Conservation (phyloP, 2,329 filamentous ascomycete species). For the Sporothrix inflata region DNA sequence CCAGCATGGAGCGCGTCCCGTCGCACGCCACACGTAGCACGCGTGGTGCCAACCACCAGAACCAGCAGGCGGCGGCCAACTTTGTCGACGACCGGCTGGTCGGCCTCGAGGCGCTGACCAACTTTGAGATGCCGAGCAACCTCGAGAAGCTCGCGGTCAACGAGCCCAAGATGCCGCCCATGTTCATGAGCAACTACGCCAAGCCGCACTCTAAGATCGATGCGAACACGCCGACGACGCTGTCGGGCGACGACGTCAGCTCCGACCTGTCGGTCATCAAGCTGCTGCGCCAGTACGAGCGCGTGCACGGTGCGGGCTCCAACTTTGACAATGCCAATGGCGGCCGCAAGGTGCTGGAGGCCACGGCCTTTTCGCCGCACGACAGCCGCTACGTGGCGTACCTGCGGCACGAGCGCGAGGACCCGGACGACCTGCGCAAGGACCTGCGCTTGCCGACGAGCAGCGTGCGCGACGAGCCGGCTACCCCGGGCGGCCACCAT, state of each 20-base stretch:
- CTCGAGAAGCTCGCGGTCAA: conserved; percentile 59
- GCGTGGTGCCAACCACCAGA: conserved; percentile 51
- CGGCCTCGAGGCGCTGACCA: conserved; percentile 63
- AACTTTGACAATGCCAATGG: conserved; percentile 60
- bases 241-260: conserved; percentile 56
- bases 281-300: conserved; percentile 60
- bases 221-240: conserved; percentile 57
- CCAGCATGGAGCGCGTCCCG: conserved; percentile 64
- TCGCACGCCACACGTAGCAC: conserved; percentile 68
- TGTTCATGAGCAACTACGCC: conserved; percentile 61
- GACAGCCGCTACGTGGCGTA: conserved; percentile 55
- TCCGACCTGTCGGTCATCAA: conserved; percentile 63
- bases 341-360: conserved; percentile 59
- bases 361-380: conserved; percentile 53
- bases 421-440: conserved; percentile 55
- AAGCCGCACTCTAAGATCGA: conserved; percentile 61
- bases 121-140: conserved; percentile 62
- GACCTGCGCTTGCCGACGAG: conserved; percentile 54
- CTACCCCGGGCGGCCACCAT: conserved; percentile 37
- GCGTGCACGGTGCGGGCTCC: conserved; percentile 56
- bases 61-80: conserved; percentile 46
- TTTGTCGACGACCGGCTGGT: conserved; percentile 61
- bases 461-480: conserved; percentile 49
- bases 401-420: conserved; percentile 48
- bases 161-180: conserved; percentile 62